phyloP scores from a whole-genome alignment of 2,329 filamentous ascomycete species.

The Fusarium verticillioides region DNA sequence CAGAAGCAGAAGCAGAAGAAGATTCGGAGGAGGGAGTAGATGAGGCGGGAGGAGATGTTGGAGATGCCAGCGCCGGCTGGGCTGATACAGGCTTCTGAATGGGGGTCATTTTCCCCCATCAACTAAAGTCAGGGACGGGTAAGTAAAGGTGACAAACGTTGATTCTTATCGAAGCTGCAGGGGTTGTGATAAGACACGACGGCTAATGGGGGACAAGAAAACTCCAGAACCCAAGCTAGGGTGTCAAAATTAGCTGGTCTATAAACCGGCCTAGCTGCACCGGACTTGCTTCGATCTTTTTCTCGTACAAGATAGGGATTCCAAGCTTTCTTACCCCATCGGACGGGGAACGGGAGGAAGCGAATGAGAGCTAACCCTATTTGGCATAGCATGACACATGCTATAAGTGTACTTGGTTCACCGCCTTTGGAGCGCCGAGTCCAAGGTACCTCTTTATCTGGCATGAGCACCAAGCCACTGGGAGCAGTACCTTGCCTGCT shows the following conservation, averaged over 20 bases:
- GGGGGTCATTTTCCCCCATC: constrained; percentile 40
- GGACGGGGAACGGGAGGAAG: constrained; percentile 37
- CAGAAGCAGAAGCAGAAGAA: constrained; percentile 14
- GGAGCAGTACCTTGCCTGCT: constrained; percentile 6
- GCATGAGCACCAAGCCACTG: constrained; percentile 9
- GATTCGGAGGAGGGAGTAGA: constrained; percentile 22
- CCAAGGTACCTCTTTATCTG: constrained; percentile 31
- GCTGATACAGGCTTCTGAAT: constrained; percentile 40
- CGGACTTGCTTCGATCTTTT: neutral
- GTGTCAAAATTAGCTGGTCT: neutral
- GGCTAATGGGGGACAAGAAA: neutral
- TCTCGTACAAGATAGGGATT: neutral
- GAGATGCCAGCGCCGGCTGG: constrained; percentile 38
- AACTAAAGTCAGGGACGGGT: constrained; percentile 12
- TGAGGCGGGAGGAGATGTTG: constrained; percentile 36
- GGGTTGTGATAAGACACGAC: constrained; percentile 32
- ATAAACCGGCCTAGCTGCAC: fast-evolving
- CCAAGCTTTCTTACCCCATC: neutral
- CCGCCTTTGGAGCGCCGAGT: neutral
- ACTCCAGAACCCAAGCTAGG: neutral
- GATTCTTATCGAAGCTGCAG: constrained; percentile 31
- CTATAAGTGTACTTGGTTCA: constrained; percentile 20
- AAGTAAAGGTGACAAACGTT: constrained; percentile 32
- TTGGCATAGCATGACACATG: constrained; percentile 15
- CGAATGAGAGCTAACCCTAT: constrained; percentile 25